Evolutionary conservation across 345 rosid genomes (phyloP).

Genomic region (Diplotaxis tenuifolia): DNA sequence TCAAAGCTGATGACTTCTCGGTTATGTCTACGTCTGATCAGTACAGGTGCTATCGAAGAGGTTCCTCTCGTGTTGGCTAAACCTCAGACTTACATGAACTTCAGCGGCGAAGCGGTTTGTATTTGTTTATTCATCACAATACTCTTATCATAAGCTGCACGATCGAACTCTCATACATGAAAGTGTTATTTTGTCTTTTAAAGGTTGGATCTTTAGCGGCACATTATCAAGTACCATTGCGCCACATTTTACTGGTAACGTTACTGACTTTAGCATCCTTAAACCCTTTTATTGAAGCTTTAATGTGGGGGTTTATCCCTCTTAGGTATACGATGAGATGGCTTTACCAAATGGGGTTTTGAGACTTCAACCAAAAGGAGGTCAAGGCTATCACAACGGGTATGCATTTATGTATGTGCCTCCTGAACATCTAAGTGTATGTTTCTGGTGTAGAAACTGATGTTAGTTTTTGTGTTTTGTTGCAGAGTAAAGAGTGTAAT

Average conservation of each 20-base stretch:
- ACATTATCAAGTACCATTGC: conserved; percentile 81
- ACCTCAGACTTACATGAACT: conserved; percentile 94
- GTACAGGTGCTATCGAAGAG: conserved; percentile 83
- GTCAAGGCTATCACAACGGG: conserved; percentile 93
- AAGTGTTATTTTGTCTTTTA: conserved; percentile 9
- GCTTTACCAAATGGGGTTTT: conserved; percentile 87
- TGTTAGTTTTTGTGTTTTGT: not conserved
- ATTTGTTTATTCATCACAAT: conserved; percentile 11
- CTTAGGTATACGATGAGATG: conserved; percentile 82
- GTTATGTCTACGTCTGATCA: conserved; percentile 34
- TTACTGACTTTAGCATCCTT: not conserved
- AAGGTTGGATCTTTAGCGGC: conserved; percentile 97
- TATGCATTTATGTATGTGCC: conserved; percentile 28
- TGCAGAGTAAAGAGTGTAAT: conserved; percentile 78
- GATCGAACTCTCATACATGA: not conserved
- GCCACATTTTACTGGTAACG: conserved; percentile 74
- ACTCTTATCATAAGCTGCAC: not conserved
- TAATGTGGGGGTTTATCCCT: conserved; percentile 19
- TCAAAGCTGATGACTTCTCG: conserved; percentile 37
- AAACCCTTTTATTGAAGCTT: not conserved
- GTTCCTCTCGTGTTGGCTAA: conserved; percentile 83
- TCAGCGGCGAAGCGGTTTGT: conserved; percentile 89
- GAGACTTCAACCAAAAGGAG: conserved; percentile 83
- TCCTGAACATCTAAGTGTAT: conserved; percentile 3
- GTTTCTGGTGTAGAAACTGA: not conserved